Conservation (phyloP, 441 rosid species). For the Hura crepitans region DNA sequence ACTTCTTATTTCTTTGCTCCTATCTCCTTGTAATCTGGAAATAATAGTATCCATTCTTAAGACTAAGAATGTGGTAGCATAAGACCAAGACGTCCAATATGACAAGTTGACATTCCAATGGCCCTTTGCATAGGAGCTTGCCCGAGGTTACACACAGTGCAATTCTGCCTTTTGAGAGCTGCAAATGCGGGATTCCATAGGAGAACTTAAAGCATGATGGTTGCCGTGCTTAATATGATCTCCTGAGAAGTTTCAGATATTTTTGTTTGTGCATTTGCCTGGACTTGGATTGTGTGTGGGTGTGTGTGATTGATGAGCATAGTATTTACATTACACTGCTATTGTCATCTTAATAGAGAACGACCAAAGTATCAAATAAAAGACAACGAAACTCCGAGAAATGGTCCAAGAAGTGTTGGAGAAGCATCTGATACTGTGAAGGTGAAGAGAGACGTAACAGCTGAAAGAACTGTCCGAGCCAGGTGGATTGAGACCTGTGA, state of each 20-base stretch:
- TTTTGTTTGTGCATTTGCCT: neutral
- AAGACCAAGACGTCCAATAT: neutral
- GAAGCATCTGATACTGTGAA: conserved; percentile 76
- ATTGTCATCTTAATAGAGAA: conserved; percentile 53
- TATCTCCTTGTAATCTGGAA: neutral
- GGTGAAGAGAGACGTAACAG: conserved; percentile 60
- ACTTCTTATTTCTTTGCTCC: neutral
- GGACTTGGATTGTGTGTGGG: neutral
- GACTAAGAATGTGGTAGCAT: neutral
- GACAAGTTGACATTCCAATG: neutral
- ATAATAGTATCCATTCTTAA: neutral
- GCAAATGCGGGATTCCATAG: neutral
- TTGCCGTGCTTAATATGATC: neutral
- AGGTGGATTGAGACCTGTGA: conserved; percentile 46
- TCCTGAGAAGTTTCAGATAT: neutral
- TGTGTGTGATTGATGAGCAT: neutral
- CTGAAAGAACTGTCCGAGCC: conserved; percentile 60
- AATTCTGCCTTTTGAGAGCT: conserved; percentile 1
- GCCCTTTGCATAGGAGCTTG: neutral
- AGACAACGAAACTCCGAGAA: conserved; percentile 54
- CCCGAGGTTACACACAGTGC: neutral
- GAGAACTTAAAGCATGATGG: neutral
- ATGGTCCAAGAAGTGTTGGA: conserved; percentile 42
- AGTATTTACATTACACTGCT: conserved; percentile 21
- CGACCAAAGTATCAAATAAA: conserved; percentile 75